Evolutionary conservation across 306 rosid genomes (phyloP).

Genomic region (Rosa chinensis): DNA sequence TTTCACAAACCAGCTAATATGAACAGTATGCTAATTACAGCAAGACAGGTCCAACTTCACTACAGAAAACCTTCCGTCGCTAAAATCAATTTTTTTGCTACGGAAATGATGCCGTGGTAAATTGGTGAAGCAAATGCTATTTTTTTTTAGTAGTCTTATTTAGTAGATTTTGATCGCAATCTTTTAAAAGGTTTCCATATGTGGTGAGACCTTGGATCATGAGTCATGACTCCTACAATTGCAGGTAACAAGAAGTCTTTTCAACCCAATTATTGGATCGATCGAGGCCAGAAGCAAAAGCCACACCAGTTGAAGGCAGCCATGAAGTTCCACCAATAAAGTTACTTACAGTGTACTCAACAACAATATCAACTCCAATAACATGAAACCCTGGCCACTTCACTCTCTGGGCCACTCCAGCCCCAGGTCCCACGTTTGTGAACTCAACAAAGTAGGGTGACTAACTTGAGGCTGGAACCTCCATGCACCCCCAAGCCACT

Average conservation of each 20-base stretch:
- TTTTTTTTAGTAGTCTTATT: too few species aligned
- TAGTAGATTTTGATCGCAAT: too few species aligned
- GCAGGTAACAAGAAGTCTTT: neutral
- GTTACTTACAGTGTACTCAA: constrained; percentile 30
- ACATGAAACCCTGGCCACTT: constrained; percentile 48
- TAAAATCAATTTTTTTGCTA: too few species aligned
- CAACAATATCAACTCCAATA: constrained; percentile 32
- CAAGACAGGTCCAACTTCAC: too few species aligned
- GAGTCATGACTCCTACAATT: neutral
- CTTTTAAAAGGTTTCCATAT: too few species aligned
- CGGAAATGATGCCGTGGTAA: too few species aligned
- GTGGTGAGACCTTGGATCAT: too few species aligned
- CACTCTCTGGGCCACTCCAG: constrained; percentile 36
- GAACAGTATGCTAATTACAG: too few species aligned
- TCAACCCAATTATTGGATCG: neutral
- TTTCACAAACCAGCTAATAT: too few species aligned
- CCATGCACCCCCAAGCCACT: constrained; percentile 47
- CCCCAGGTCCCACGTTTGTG: constrained; percentile 38
- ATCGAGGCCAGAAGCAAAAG: constrained; percentile 38
- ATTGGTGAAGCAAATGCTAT: too few species aligned
- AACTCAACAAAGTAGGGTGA: constrained; percentile 45
- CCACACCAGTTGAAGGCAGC: constrained; percentile 43
- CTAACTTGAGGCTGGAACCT: constrained; percentile 18
- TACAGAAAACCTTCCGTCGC: too few species aligned
- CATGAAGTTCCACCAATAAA: constrained; percentile 50